Evolutionary conservation across 805 yeast genomes (phyloP), one percentile per base, ranked within the genome.

Genomic region (Pichia gijzeniarum): DNA sequence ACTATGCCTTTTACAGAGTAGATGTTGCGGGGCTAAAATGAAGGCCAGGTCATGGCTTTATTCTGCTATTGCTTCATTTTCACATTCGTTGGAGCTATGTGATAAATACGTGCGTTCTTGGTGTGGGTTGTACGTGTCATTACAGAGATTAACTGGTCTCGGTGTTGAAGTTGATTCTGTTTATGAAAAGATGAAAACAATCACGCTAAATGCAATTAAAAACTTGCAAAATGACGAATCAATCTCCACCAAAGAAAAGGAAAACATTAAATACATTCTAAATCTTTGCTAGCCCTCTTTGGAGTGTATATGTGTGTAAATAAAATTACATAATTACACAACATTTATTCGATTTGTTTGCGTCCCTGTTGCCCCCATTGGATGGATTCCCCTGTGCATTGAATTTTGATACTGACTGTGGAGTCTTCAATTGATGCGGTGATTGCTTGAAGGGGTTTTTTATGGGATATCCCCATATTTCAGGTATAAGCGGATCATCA

Each of bases 51-150:
- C 44, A 13, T 50, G 53, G 53, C 20, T 47, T 14, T n/a, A 25
- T 18, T 17, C 41, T n/a, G 39, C 47, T 8, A 45, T 52, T 14
- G 40, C 47, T 3, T 51, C 47, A n/a, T 52, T 51, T 39, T 43
- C 49, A 3, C 35, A 95, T 52, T 66, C 89, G 8, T 80, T 88
- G 5, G 98, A 93, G 62, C 68, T 90, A 33, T 80, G 87, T 55
- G 84, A 82, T 38, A 68, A 70, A 28, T 84, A 77, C 59, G 63
- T 76, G 18, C 73, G 87, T 52, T 84, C 87, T 14, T 90, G 61
- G 61, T 52, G 63, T 51, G 65, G 65, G 2, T 51, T 59, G 17
- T 49, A 48, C 31, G 58, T 56, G 13, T 35, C 57, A 13, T 45
- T 56, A 19, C 35, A 28, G 8, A 38, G 38, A 25, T 30, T 51